Conservation (phyloP, 2,329 filamentous ascomycete genomes). For the Didymella pomorum region DNA sequence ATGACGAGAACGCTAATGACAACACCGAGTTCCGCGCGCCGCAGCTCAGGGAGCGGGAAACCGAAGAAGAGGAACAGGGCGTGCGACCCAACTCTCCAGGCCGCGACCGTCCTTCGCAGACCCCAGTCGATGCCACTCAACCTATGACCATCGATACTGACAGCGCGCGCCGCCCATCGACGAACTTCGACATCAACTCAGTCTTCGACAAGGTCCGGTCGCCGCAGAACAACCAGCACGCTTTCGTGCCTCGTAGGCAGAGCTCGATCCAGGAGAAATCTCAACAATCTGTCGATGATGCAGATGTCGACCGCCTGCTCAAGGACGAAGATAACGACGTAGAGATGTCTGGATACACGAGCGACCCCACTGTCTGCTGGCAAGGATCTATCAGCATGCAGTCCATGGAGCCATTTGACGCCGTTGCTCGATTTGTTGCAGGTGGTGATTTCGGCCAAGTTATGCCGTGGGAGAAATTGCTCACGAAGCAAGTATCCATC, state of each 20-base stretch:
- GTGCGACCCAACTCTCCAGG: conserved; percentile 29
- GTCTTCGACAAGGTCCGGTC: conserved; percentile 86
- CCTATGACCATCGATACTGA: conserved; percentile 52
- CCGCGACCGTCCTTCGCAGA: conserved; percentile 29
- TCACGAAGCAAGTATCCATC: conserved; percentile 74
- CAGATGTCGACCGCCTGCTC: conserved; percentile 88
- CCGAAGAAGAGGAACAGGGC: conserved; percentile 33
- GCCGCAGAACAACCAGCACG: conserved; percentile 63
- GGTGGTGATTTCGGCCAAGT: conserved; percentile 77
- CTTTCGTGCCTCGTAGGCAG: conserved; percentile 60
- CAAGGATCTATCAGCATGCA: conserved; percentile 67
- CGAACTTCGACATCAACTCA: conserved; percentile 82
- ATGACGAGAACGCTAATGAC: conserved; percentile 65
- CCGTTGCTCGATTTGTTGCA: conserved; percentile 81
- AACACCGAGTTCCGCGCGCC: conserved; percentile 42
- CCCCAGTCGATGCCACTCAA: conserved; percentile 27
- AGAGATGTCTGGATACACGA: conserved; percentile 77
- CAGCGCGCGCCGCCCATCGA: conserved; percentile 60
- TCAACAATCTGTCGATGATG: conserved; percentile 73
- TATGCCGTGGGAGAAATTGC: conserved; percentile 76
- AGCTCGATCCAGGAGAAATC: conserved; percentile 55
- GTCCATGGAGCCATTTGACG: conserved; percentile 76
- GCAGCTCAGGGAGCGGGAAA: conserved; percentile 37
- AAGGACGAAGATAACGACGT: conserved; percentile 81
- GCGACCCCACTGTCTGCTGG: conserved; percentile 71